Percentiles rank a stretch among this genome's conserved stretches.
Conservation (phyloP, 2,329 filamentous ascomycete genomes). For the Tolypocladium amazonense region DNA sequence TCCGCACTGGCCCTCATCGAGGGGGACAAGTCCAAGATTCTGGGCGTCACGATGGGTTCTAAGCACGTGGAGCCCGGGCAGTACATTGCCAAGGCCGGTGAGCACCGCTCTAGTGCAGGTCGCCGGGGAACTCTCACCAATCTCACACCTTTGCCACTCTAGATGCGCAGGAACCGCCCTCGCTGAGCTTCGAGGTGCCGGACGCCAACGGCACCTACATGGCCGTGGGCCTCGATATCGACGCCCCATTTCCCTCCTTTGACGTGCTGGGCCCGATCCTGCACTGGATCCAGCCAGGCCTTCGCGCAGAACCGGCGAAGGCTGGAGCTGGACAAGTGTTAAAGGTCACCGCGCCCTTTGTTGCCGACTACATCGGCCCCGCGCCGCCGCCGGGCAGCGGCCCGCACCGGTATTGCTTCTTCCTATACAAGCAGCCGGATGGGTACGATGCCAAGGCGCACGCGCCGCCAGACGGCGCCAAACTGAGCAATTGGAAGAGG, state of each 20-base stretch:
- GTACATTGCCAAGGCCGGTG: conserved; percentile 8
- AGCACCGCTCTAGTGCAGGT: background rate
- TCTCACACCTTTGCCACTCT: background rate
- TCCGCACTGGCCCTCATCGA: conserved; percentile 3
- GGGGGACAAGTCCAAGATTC: conserved; percentile 6
- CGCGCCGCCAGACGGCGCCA: conserved; percentile 21
- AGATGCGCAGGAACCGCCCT: conserved; percentile 3
- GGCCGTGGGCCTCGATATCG: conserved; percentile 31
- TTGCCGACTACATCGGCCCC: conserved; percentile 32
- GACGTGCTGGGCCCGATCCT: conserved; percentile 31
- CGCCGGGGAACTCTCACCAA: background rate
- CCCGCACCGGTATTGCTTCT: conserved; percentile 38
- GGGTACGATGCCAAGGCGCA: conserved; percentile 12
- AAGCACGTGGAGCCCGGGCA: conserved; percentile 6
- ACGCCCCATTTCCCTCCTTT: conserved; percentile 33
- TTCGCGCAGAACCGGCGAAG: conserved; percentile 10
- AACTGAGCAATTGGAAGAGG: conserved; percentile 22
- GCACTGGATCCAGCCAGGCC: conserved; percentile 34
- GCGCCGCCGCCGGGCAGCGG: conserved; percentile 32
- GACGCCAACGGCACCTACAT: conserved; percentile 20
- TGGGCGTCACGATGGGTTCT: conserved; percentile 6
- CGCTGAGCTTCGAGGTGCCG: conserved; percentile 3
- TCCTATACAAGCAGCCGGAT: conserved; percentile 35
- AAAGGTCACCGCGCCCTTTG: conserved; percentile 10
- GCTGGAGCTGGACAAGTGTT: background rate